Base-by-base conservation (phyloP, 2,329 filamentous ascomycete genomes). In the Didymosphaeria variabile region DNA sequence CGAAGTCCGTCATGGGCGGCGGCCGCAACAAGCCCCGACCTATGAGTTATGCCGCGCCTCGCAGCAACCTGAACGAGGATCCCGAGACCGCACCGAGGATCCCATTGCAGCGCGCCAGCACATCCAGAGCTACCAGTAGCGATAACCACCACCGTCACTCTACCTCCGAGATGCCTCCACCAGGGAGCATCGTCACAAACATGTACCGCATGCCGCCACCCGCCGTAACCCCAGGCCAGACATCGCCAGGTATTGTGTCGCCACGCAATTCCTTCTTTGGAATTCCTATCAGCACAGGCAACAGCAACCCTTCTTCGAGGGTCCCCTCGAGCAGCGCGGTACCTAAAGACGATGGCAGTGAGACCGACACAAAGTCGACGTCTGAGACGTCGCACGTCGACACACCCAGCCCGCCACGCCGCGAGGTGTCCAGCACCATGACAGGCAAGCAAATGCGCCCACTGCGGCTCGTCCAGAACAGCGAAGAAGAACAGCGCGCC, bases 381-480 rank as follows among this genome's bases (percentile, higher is more conserved):
- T 63, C 68, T 13, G 70, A 70, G n/a, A 67, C 61, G 2, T 66
- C 67, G 17, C 71, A 69, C 57, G 70, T 77, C 32, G 77, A 79
- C 42, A 78, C 77, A 0, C 77, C 78, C 0, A 74, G 71, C 34
- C 86, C 86, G 10, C 86, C 86, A 2, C 84, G 86, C 58, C 83
- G 85, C 54, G 90, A 91, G 80, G 87, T 79, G 13, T 76, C 79
- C 12, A 78, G 71, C 46, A 63, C 67, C 49, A 84, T 85, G 80
- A 80, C 81, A 26, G 83, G 83, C 44, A 82, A 89, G 72, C 95
- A 95, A 79, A 89, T 96, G 60, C 87, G 94, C 38, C 94, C 94
- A 7, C 82, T 99, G 66, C 86, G 94, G 17, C 84, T 99, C 32
- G 93, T 98, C 50, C 91, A 95, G 79, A 92, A 97, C 59, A 80